Evolutionary conservation across 2,329 filamentous ascomycete species (phyloP), one percentile per base, ranked within the genome.

Genomic region (Colletotrichum liaoningense): DNA sequence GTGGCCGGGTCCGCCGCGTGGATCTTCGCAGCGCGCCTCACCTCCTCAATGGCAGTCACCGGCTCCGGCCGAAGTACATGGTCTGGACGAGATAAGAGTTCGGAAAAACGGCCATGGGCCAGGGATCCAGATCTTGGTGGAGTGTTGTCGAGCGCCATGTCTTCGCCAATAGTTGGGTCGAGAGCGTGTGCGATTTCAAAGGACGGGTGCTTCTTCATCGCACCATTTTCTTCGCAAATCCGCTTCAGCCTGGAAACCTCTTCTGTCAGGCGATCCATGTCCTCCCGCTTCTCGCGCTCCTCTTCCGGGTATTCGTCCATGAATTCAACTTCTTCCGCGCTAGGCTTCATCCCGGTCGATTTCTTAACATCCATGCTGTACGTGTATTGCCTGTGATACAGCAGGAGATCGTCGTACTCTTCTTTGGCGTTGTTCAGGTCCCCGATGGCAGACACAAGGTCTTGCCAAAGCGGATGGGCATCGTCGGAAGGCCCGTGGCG

Each of bases 371-470:
- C 77, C 16, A 84, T 75, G 46, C 86, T 79, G 60, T 84, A 79
- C 65, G 85, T 79, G 57, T 81, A 83, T 64, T 79, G 79, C 9
- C 84, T 80, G 54, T 82, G 83, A 46, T 83, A 81, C 67, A 83
- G 80, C 12, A 81, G 69, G 4, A 89, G 81, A 54, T 89, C 86
- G 5, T 82, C 80, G 42, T 84, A 79, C n/a, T 86, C 83, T 70
- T 90, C 88, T 62, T 81, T 83, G 16, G 86, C 85, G 35, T 87
- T 81, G 57, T 85, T 82, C n/a, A 86, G 79, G 22, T 88, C 84
- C 1, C 82, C 84, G 11, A 86, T 82, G 1, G 83, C 81, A 14
- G 83, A 81, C 19, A 86, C 81, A 6, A 89, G 80, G 22, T 84
- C 79, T 12, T 80, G 75, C 75, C 88, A 89, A 3, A 86, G 79